phyloP scores from a whole-genome alignment of 2,329 filamentous ascomycete genomes.

The Didymella pinodella region DNA sequence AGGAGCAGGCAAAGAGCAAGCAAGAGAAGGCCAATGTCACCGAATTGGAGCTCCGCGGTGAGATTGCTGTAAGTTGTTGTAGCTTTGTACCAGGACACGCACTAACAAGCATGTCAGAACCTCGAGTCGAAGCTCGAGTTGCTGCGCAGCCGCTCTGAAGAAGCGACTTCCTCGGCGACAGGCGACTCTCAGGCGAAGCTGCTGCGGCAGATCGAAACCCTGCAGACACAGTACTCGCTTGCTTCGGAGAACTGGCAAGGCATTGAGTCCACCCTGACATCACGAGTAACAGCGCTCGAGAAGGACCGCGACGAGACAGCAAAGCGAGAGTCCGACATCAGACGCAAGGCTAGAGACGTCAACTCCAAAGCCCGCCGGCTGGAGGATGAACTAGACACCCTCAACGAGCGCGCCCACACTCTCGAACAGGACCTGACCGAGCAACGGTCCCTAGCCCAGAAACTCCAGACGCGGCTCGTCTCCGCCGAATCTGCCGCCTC shows the following conservation, averaged over 20 bases:
- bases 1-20: constrained; percentile 75
- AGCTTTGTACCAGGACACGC: background rate
- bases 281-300: constrained; percentile 79
- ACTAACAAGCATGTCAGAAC: constrained; percentile 57
- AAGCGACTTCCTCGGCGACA: constrained; percentile 81
- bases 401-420: constrained; percentile 68
- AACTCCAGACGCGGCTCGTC: constrained; percentile 70
- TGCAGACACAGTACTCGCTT: constrained; percentile 93
- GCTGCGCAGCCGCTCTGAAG: constrained; percentile 84
- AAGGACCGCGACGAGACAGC: constrained; percentile 89
- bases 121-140: constrained; percentile 91
- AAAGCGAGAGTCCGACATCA: constrained; percentile 83
- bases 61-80: constrained; percentile 62
- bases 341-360: constrained; percentile 88
- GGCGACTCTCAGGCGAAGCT: constrained; percentile 89
- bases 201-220: constrained; percentile 89
- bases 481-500: constrained; percentile 69
- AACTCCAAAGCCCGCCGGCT: constrained; percentile 71
- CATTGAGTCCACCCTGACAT: constrained; percentile 85
- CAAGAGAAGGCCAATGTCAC: constrained; percentile 72
- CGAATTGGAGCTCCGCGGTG: constrained; percentile 81
- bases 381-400: constrained; percentile 83
- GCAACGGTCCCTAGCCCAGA: constrained; percentile 66
- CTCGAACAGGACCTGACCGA: constrained; percentile 70
- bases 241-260: constrained; percentile 98